Evolutionary conservation across 176 grass and related monocot species (phyloP).

Genomic region (Thalia dealbata): DNA sequence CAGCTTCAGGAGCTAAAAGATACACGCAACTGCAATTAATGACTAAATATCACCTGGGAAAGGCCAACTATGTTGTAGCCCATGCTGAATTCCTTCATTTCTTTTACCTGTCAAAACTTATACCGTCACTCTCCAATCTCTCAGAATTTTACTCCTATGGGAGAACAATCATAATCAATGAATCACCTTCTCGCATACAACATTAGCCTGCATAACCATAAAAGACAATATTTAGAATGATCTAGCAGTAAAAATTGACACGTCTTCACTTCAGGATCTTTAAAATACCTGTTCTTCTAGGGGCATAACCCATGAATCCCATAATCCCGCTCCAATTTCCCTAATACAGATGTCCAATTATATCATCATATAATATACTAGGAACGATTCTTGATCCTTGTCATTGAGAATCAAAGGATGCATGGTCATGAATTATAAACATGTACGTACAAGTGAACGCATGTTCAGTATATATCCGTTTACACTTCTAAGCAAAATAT

Average conservation of each 20-base stretch:
- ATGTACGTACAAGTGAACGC: no score
- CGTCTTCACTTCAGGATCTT: conserved; percentile 3
- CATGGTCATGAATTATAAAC: no score
- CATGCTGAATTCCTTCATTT: conserved; percentile 62
- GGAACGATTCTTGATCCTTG: no score
- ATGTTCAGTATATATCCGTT: no score
- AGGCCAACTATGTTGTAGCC: conserved; percentile 89
- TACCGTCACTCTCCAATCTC: conserved; percentile 14
- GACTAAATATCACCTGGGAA: conserved; percentile 54
- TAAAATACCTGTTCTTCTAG: conserved; percentile 65
- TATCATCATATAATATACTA: no score
- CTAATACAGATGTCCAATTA: conserved; percentile 7
- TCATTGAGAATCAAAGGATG: no score
- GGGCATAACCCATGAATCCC: conserved; percentile 83
- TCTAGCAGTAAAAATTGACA: conserved; percentile 1
- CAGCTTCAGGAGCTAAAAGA: conserved; percentile 7
- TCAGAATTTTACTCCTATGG: conserved; percentile 11
- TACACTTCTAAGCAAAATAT: no score
- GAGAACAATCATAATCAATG: conserved; percentile 25
- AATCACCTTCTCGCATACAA: conserved; percentile 77
- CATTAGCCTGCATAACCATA: conserved; percentile 51
- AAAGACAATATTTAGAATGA: conserved; percentile 11
- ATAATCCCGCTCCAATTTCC: conserved; percentile 67
- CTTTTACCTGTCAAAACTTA: conserved; percentile 68
- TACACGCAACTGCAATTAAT: conserved; percentile 19